Conservation (phyloP, 2,329 filamentous ascomycete genomes). For the Pseudogymnoascus sp. region DNA sequence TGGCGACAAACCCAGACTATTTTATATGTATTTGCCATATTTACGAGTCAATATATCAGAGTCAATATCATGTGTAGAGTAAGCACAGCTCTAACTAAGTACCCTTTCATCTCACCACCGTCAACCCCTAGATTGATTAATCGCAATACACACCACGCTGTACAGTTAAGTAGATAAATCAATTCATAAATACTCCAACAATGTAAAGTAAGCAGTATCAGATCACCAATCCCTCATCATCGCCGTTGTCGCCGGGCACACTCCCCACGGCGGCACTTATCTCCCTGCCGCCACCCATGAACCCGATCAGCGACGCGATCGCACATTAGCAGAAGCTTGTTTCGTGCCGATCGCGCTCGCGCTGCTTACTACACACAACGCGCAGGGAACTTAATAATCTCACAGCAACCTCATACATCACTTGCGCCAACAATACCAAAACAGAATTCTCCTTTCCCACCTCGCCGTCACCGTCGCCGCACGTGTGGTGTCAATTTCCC, state of each 20-base stretch:
- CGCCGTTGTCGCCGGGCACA: background rate
- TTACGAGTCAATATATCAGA: background rate
- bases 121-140: background rate
- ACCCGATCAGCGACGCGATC: background rate
- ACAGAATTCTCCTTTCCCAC: too few species aligned
- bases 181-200: background rate
- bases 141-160: background rate
- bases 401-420: constrained; percentile 67
- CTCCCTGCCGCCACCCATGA: background rate
- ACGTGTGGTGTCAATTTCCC: background rate
- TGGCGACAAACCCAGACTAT: background rate
- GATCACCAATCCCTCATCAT: background rate
- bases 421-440: constrained; percentile 57
- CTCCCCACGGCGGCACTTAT: background rate
- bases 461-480: background rate
- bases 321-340: background rate
- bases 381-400: constrained; percentile 61
- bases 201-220: background rate
- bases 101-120: background rate
- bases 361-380: constrained; percentile 51
- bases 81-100: background rate
- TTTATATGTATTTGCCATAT: background rate
- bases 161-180: background rate
- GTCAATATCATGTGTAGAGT: background rate
- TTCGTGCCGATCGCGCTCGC: constrained; percentile 36